Evolutionary conservation across 495 filamentous ascomycete genomes (phyloP).

Genomic region (Aspergillus conjunctus): DNA sequence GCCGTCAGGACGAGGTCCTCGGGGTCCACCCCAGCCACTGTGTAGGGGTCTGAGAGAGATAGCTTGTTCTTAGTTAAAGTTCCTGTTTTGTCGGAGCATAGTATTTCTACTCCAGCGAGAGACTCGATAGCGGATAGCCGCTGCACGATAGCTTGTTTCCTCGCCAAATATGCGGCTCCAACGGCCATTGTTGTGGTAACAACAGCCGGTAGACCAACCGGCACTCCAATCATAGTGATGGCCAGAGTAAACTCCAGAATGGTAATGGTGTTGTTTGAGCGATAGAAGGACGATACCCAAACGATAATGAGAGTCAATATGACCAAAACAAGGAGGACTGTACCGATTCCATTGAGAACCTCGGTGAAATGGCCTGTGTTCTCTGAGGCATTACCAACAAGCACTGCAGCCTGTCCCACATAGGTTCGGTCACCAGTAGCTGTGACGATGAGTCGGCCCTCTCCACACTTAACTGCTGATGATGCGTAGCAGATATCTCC

Average conservation of each 20-base stretch:
- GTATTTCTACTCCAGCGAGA: slow-evolving; percentile 88
- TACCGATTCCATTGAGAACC: slow-evolving; percentile 80
- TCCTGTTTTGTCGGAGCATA: slow-evolving; percentile 93
- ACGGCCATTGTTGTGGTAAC: slow-evolving; percentile 97
- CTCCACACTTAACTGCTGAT: slow-evolving; percentile 86
- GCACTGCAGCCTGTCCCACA: slow-evolving; percentile 83
- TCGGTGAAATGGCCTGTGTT: slow-evolving; percentile 86
- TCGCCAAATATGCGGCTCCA: slow-evolving; percentile 86
- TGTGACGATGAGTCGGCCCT: slow-evolving; percentile 78
- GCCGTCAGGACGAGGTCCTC: slow-evolving; percentile 90
- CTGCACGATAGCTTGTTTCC: slow-evolving; percentile 90
- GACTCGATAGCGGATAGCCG: slow-evolving; percentile 94
- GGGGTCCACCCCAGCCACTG: slow-evolving; percentile 72
- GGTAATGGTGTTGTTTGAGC: slow-evolving; percentile 69
- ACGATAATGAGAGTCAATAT: slow-evolving; percentile 76
- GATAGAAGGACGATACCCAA: slow-evolving; percentile 87
- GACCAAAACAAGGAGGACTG: slow-evolving; percentile 74
- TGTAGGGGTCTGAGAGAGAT: slow-evolving; percentile 81
- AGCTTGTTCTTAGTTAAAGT: slow-evolving; percentile 91
- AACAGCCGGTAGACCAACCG: slow-evolving; percentile 92
- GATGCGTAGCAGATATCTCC: slow-evolving; percentile 80
- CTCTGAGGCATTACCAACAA: slow-evolving; percentile 72
- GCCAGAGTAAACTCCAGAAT: slow-evolving; percentile 83
- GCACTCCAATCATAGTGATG: slow-evolving; percentile 90
- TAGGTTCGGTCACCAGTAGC: slow-evolving; percentile 85